A percentile compares a stretch with the other conserved stretches of the same genome.
phyloP scores from a whole-genome alignment of 2,329 filamentous ascomycete species.

The Xenosphaeropsis pyriputrescens region DNA sequence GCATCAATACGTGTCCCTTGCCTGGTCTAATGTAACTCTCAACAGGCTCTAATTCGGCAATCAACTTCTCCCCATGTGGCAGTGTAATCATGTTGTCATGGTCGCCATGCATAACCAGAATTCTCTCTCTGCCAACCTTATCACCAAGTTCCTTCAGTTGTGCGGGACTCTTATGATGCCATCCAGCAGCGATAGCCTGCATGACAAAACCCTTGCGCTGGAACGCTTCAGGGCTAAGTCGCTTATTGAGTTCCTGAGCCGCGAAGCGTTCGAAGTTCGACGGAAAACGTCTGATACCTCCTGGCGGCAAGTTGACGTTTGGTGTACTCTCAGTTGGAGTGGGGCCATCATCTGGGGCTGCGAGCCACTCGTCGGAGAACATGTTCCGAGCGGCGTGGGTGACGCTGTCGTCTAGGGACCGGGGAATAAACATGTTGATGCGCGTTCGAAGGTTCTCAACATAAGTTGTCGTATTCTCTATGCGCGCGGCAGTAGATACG shows the following conservation, averaged over 20 bases:
- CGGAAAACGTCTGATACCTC: constrained; percentile 39
- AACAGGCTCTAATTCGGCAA: constrained; percentile 47
- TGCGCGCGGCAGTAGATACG: constrained; percentile 42
- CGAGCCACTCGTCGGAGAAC: constrained; percentile 51
- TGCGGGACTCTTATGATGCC: constrained; percentile 58
- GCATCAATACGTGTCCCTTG: constrained; percentile 59
- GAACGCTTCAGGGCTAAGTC: constrained; percentile 43
- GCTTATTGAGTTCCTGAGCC: constrained; percentile 64
- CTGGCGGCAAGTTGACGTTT: constrained; percentile 18
- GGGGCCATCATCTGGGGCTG: constrained; percentile 38
- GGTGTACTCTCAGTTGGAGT: constrained; percentile 31
- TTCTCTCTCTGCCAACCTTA: constrained; percentile 54
- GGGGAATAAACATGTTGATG: constrained; percentile 48
- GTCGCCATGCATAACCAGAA: constrained; percentile 65
- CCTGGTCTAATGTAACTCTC: constrained; percentile 50
- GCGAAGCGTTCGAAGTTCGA: constrained; percentile 74
- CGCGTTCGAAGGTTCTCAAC: constrained; percentile 47
- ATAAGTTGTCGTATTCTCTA: constrained; percentile 47
- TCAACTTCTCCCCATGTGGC: constrained; percentile 53
- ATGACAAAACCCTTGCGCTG: constrained; percentile 54
- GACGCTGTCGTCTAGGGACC: constrained; percentile 52
- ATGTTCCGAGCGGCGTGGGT: constrained; percentile 48
- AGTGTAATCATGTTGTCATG: constrained; percentile 65
- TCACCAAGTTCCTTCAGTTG: constrained; percentile 55
- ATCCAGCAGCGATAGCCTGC: constrained; percentile 65